Conservation (phyloP, 768 basidiomycete species). For the Coprinopsis cinerea region DNA sequence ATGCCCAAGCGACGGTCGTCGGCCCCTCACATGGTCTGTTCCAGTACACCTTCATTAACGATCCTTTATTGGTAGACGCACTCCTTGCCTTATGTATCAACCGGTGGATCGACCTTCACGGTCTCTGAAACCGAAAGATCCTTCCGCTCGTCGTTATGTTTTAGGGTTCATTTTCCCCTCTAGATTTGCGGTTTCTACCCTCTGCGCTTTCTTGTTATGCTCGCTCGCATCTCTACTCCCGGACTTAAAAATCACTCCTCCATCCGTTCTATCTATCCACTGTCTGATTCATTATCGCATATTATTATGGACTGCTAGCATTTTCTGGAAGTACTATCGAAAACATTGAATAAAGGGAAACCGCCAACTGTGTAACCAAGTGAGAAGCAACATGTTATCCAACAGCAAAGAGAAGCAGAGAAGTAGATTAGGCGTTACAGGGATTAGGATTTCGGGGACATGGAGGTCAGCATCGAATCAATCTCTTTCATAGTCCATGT, state of each 20-base stretch:
- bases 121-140: constrained; percentile 27
- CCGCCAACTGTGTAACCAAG: too few relatives aligned
- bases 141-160: constrained; percentile 12
- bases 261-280: too few relatives aligned
- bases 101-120: constrained; percentile 65
- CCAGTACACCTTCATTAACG: constrained; percentile 58
- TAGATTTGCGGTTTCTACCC: constrained; percentile 2
- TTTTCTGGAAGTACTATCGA: background rate
- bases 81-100: constrained; percentile 66
- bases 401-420: constrained; percentile 17
- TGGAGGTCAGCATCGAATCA: constrained; percentile 62
- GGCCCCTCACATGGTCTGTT: constrained; percentile 61
- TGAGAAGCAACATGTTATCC: too few relatives aligned
- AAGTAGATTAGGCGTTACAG: too few relatives aligned
- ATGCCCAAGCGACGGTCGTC: constrained; percentile 46
- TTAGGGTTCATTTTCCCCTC: constrained; percentile 5
- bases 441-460: constrained; percentile 22
- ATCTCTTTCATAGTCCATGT: constrained; percentile 75
- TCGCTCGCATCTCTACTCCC: background rate
- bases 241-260: too few relatives aligned
- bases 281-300: too few relatives aligned
- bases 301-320: constrained; percentile 7
- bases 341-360: background rate
- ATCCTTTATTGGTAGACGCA: constrained; percentile 54
- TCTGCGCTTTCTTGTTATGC: constrained; percentile 11